These are phyloP conservation scores for Cucurbita argyrosperma DNA, from an alignment of 306 rosid genomes.

Conservation along the genomic window DNA sequence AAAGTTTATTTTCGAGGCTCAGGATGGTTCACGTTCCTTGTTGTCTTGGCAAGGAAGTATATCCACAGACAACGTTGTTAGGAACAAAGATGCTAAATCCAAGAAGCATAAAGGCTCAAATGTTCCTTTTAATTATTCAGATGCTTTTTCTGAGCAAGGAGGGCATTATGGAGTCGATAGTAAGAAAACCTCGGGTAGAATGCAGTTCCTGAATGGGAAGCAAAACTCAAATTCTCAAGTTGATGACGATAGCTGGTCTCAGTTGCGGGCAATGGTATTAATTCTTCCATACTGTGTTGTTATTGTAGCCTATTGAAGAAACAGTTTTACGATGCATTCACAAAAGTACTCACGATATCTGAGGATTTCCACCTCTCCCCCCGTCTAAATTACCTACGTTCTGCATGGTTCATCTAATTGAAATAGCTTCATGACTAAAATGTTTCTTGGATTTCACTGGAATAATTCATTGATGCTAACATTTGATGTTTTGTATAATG, in stretches of 20 bases:
- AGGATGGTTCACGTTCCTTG: constrained; percentile 30
- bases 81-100: constrained; percentile 31
- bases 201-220: constrained; percentile 13
- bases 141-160: constrained; percentile 18
- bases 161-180: constrained; percentile 25
- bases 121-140: constrained; percentile 22
- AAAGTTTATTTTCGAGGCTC: constrained; percentile 31
- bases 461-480: background rate
- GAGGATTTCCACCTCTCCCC: background rate
- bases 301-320: background rate
- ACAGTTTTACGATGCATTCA: background rate
- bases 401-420: background rate
- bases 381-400: background rate
- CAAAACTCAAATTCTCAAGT: constrained; percentile 18
- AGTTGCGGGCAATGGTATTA: constrained; percentile 24
- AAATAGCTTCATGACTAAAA: background rate
- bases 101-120: constrained; percentile 29
- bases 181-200: constrained; percentile 13
- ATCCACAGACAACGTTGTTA: constrained; percentile 22
- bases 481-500: no score
- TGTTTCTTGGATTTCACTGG: background rate
- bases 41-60: constrained; percentile 37
- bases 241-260: constrained; percentile 22
- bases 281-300: constrained; percentile 3
- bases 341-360: constrained; percentile 1